A percentile compares a stretch with the other conserved stretches of the same genome.
phyloP scores from a whole-genome alignment of 164 flowering plant species.

The Tetrastigma voinierianum region DNA sequence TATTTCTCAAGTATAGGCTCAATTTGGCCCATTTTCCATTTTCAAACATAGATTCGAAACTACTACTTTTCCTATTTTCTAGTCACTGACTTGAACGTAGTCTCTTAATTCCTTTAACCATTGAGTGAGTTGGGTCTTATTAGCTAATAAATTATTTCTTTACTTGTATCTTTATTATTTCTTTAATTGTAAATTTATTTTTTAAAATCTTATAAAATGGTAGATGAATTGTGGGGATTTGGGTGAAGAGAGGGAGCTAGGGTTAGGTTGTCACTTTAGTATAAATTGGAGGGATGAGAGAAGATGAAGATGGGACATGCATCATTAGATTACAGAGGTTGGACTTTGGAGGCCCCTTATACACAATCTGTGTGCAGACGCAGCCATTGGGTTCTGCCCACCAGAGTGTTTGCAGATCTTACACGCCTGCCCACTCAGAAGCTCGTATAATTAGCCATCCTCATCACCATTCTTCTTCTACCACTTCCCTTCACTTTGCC shows the following conservation, averaged over 20 bases:
- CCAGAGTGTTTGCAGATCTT: constrained; percentile 15
- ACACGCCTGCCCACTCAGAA: constrained; percentile 14
- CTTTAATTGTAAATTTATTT: no score
- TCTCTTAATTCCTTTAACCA: no score
- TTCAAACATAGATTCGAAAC: no score
- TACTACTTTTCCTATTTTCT: no score
- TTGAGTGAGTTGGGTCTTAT: no score
- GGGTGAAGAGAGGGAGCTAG: neutral
- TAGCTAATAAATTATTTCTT: no score
- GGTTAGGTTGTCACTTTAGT: neutral
- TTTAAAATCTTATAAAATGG: neutral
- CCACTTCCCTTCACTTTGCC: neutral
- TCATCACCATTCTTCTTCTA: neutral
- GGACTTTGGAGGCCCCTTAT: neutral
- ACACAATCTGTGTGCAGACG: neutral
- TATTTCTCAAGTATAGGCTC: no score
- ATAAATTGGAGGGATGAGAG: no score
- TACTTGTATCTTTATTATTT: no score
- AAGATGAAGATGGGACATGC: no score
- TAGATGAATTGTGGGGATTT: neutral
- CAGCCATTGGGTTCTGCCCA: neutral
- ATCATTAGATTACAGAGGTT: neutral
- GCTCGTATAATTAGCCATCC: neutral
- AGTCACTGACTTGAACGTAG: no score
- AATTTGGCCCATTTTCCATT: no score